These are phyloP conservation scores for Hemileccinum rubropunctum DNA, from an alignment of 768 basidiomycete genomes.

Conservation along the genomic window DNA sequence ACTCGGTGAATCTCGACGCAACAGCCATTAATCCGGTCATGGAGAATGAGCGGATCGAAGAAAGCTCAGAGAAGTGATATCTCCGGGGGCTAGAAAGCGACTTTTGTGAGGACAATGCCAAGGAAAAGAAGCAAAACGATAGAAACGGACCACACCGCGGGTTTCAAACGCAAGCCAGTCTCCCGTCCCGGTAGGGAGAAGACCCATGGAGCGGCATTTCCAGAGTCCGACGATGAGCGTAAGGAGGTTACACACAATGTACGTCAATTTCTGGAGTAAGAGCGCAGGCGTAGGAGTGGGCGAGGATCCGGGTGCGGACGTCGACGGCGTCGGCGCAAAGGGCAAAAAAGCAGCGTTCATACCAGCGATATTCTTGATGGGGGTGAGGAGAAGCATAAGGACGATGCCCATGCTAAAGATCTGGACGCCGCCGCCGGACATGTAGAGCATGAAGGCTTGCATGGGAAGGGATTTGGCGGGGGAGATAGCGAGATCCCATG, in stretches of 20 bases:
- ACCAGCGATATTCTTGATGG: conserved; percentile 77
- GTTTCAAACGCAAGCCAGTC: conserved; percentile 96
- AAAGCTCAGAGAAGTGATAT: conserved; percentile 34
- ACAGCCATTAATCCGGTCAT: too few relatives aligned
- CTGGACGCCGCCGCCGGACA: conserved; percentile 95
- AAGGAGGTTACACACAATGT: conserved; percentile 67
- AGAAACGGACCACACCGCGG: conserved; percentile 51
- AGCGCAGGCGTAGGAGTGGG: conserved; percentile 45
- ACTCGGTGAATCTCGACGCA: not conserved
- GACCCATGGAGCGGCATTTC: conserved; percentile 92
- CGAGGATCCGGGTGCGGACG: too few relatives aligned
- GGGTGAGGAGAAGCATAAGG: conserved; percentile 84
- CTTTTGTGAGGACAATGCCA: not conserved
- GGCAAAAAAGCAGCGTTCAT: conserved; percentile 83
- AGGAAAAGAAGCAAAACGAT: not conserved
- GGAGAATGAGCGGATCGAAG: too few relatives aligned
- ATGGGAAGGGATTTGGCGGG: conserved; percentile 92
- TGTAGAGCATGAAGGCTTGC: conserved; percentile 99
- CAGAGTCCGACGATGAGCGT: conserved; percentile 85
- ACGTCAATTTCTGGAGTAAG: conserved; percentile 67
- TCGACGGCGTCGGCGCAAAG: conserved; percentile 43
- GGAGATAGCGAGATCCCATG: conserved; percentile 80
- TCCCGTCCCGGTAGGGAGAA: conserved; percentile 85
- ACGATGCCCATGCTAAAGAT: conserved; percentile 97
- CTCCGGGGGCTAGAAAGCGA: conserved; percentile 40